Conservation (phyloP, 2,329 filamentous ascomycete species). For the Sporothrix pallida region DNA sequence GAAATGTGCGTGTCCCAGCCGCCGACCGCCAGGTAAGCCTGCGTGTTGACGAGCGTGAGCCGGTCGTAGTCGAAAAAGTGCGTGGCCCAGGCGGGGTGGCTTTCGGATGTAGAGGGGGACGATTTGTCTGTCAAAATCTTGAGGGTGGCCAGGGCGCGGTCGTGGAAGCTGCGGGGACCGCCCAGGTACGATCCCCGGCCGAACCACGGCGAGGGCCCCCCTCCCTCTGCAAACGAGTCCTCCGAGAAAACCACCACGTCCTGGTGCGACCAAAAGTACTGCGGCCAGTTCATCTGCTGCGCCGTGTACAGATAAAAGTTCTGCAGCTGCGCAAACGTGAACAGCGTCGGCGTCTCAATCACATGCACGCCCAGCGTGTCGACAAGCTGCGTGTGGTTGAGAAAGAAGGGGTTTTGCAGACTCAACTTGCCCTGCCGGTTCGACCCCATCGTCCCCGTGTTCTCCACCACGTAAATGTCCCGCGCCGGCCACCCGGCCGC, state of each 20-base stretch:
- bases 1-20: conserved; percentile 65
- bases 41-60: conserved; percentile 61
- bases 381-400: conserved; percentile 57
- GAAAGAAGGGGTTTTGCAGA: conserved; percentile 62
- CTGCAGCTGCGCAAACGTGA: conserved; percentile 60
- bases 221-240: conserved; percentile 42
- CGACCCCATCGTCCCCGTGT: conserved; percentile 61
- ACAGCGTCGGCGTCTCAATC: conserved; percentile 55
- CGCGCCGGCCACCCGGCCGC: conserved; percentile 63
- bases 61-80: conserved; percentile 66
- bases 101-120: conserved; percentile 40
- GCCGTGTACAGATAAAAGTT: conserved; percentile 58
- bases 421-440: conserved; percentile 56
- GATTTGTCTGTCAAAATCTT: conserved; percentile 47
- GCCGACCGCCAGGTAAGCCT: conserved; percentile 56
- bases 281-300: conserved; percentile 52
- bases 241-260: conserved; percentile 55
- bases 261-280: conserved; percentile 62
- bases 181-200: conserved; percentile 42
- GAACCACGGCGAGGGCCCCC: conserved; percentile 40
- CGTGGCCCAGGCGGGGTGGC: conserved; percentile 52
- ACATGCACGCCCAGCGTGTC: conserved; percentile 53
- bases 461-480: conserved; percentile 65
- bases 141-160: conserved; percentile 48
- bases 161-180: conserved; percentile 42